Evolutionary conservation across 257 asterid genomes (phyloP).

Genomic region (Ajuga chamaepitys): DNA sequence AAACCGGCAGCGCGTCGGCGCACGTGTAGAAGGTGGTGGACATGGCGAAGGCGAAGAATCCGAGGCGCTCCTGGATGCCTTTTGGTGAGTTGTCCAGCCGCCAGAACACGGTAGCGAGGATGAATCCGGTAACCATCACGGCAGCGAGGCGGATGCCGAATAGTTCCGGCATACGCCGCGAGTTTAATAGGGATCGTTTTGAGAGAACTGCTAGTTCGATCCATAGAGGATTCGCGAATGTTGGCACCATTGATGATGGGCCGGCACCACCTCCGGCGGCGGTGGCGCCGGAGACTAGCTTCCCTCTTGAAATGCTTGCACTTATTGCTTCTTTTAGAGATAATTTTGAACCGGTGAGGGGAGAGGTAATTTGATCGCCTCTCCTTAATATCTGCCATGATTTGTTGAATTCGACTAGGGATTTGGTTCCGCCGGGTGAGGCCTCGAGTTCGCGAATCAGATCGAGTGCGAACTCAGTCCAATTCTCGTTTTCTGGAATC

Average conservation of each 20-base stretch:
- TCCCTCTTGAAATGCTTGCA: conserved; percentile 60
- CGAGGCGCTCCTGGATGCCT: conserved; percentile 61
- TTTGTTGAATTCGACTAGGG: conserved; percentile 53
- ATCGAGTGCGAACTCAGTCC: conserved; percentile 64
- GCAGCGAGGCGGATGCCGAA: conserved; percentile 45
- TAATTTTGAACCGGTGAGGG: background rate
- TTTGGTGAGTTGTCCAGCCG: conserved; percentile 59
- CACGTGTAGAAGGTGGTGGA: conserved; percentile 70
- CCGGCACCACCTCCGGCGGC: conserved; percentile 6
- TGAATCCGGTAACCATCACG: conserved; percentile 57
- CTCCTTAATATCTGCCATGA: conserved; percentile 40
- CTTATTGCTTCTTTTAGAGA: conserved; percentile 57
- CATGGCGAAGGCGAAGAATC: conserved; percentile 74
- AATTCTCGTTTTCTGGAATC: conserved; percentile 55
- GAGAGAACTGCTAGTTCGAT: conserved; percentile 39
- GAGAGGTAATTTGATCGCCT: background rate
- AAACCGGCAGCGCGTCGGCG: conserved; percentile 70
- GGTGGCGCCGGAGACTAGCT: conserved; percentile 57
- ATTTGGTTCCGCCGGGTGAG: conserved; percentile 44
- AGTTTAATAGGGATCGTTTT: conserved; percentile 41
- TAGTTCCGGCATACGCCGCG: conserved; percentile 59
- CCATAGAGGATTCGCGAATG: conserved; percentile 58
- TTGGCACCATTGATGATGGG: conserved; percentile 36
- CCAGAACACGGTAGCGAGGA: conserved; percentile 69
- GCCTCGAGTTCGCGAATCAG: conserved; percentile 57